Conservation (phyloP, 345 rosid species). For the Lepidium africanum region DNA sequence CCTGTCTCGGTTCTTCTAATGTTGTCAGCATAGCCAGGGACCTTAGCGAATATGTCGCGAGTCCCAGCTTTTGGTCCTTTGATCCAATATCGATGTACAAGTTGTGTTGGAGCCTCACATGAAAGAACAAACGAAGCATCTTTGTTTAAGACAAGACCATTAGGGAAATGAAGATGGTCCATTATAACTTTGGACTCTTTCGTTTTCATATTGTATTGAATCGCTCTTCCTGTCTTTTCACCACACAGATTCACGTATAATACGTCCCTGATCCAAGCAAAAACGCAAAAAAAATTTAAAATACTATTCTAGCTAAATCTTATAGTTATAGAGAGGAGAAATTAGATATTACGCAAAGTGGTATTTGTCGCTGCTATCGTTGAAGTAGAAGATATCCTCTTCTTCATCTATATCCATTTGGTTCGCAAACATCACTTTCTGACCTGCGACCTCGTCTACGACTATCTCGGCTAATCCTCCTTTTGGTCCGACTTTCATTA, state of each 20-base stretch:
- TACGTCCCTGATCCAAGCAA: conserved; percentile 26
- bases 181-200: conserved; percentile 43
- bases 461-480: conserved; percentile 54
- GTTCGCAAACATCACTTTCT: conserved; percentile 50
- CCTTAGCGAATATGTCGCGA: conserved; percentile 33
- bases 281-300: not conserved
- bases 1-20: conserved; percentile 44
- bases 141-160: conserved; percentile 66
- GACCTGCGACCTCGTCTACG: conserved; percentile 43
- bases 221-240: conserved; percentile 55
- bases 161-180: conserved; percentile 46
- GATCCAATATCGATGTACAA: conserved; percentile 42
- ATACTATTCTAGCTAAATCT: not conserved
- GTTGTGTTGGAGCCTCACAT: conserved; percentile 34
- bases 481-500: conserved; percentile 53
- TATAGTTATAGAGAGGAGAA: not conserved
- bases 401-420: conserved; percentile 61
- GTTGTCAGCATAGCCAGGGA: conserved; percentile 61
- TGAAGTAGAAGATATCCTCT: conserved; percentile 57
- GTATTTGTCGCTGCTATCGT: conserved; percentile 50
- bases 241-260: conserved; percentile 29
- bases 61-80: conserved; percentile 35
- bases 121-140: conserved; percentile 49
- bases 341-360: conserved; percentile 41
- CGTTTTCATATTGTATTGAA: conserved; percentile 47